Evolutionary conservation across 331 rosid genomes (phyloP).

Genomic region (Malus hybrid): DNA sequence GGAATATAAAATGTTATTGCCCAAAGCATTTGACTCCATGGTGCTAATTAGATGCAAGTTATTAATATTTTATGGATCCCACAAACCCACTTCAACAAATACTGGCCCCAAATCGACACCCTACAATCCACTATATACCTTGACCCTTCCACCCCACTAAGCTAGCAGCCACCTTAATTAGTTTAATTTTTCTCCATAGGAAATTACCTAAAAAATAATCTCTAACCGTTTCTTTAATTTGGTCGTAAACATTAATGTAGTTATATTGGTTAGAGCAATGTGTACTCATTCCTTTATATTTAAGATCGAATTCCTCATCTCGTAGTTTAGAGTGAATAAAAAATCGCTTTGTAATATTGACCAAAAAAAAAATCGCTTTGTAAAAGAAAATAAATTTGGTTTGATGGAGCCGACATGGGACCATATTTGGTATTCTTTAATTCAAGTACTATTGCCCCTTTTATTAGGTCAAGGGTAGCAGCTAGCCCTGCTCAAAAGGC

Average conservation of each 20-base stretch:
- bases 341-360: too few relatives aligned
- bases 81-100: background rate
- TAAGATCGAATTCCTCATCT: too few relatives aligned
- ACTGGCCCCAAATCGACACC: slow-evolving; percentile 5
- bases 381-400: too few relatives aligned
- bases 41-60: background rate
- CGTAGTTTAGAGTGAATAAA: too few relatives aligned
- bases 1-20: background rate
- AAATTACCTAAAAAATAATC: slow-evolving; percentile 3
- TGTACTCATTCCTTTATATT: too few relatives aligned
- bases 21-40: background rate
- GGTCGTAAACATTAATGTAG: too few relatives aligned
- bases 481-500: slow-evolving; percentile 11
- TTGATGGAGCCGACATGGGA: slow-evolving; percentile 8
- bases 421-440: slow-evolving; percentile 14
- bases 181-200: background rate
- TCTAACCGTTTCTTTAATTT: background rate
- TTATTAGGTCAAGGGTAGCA: slow-evolving; percentile 25
- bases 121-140: slow-evolving; percentile 5
- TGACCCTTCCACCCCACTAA: slow-evolving; percentile 21
- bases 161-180: slow-evolving; percentile 4
- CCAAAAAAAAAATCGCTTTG: too few relatives aligned
- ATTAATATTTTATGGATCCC: slow-evolving; percentile 9
- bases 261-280: too few relatives aligned
- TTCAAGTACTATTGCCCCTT: slow-evolving; percentile 13